These are phyloP conservation scores for Schizothecium vesticola DNA, from an alignment of 495 filamentous ascomycete genomes.

Conservation along the genomic window DNA sequence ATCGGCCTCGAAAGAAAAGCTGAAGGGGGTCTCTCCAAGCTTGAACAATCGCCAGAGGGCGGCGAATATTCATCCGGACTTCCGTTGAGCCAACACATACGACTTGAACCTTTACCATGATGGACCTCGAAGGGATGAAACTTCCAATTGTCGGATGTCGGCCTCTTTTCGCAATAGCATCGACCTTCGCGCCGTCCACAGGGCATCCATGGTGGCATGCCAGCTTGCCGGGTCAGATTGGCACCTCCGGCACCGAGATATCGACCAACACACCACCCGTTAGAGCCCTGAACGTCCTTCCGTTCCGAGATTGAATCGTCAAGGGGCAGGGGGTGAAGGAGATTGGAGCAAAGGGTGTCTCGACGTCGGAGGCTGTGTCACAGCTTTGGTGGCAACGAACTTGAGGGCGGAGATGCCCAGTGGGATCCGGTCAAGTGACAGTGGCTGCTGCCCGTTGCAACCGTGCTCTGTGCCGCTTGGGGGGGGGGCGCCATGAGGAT, in stretches of 20 bases:
- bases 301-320: background rate
- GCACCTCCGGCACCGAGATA: background rate
- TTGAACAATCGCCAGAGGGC: background rate
- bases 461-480: background rate
- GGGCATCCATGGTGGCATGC: background rate
- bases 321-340: background rate
- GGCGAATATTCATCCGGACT: background rate
- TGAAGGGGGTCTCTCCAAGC: background rate
- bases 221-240: background rate
- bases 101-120: background rate
- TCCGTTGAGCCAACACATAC: background rate
- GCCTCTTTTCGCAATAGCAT: background rate
- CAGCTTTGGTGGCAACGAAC: background rate
- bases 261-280: background rate
- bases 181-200: background rate
- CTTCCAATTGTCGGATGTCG: background rate
- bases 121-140: background rate
- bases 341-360: background rate
- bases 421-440: conserved; percentile 6
- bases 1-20: background rate
- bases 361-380: background rate
- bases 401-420: background rate
- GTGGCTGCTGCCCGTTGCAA: conserved; percentile 1
- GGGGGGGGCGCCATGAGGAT: background rate
- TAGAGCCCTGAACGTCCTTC: background rate